phyloP scores from a whole-genome alignment of 2,329 filamentous ascomycete genomes.

The Beauveria bassiana region DNA sequence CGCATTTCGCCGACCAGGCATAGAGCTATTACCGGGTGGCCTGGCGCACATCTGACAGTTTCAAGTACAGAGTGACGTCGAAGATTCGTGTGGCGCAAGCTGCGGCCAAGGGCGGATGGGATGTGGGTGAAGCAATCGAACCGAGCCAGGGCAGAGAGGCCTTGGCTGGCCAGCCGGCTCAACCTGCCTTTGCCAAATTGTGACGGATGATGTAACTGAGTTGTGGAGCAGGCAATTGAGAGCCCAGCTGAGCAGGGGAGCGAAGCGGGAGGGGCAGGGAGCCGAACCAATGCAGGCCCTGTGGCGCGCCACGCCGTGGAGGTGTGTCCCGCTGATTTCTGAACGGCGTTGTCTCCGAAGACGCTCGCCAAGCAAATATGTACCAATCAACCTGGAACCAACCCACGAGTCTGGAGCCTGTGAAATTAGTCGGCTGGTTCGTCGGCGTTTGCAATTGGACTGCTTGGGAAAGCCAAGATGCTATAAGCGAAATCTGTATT shows the following conservation, averaged over 20 bases:
- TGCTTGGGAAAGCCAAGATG: not conserved
- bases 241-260: conserved; percentile 9
- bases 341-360: not conserved
- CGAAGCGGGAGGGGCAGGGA: not conserved
- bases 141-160: not conserved
- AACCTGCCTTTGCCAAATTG: not conserved
- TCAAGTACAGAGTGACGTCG: conserved; percentile 1
- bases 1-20: not conserved
- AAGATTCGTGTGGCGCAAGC: conserved; percentile 1
- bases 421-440: not conserved
- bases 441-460: not conserved
- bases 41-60: not conserved
- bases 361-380: not conserved
- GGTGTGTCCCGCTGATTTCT: not conserved
- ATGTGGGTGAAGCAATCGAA: conserved; percentile 1
- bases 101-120: not conserved
- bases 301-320: not conserved
- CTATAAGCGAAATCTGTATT: not conserved
- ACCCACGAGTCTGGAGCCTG: not conserved
- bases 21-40: not conserved
- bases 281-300: not conserved
- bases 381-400: not conserved
- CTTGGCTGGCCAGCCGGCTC: not conserved
- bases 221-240: not conserved
- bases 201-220: not conserved